Percentiles rank a stretch among this genome's conserved stretches.
phyloP scores from a whole-genome alignment of 1,284 basidiomycete genomes.

The Cerioporus squamosus region DNA sequence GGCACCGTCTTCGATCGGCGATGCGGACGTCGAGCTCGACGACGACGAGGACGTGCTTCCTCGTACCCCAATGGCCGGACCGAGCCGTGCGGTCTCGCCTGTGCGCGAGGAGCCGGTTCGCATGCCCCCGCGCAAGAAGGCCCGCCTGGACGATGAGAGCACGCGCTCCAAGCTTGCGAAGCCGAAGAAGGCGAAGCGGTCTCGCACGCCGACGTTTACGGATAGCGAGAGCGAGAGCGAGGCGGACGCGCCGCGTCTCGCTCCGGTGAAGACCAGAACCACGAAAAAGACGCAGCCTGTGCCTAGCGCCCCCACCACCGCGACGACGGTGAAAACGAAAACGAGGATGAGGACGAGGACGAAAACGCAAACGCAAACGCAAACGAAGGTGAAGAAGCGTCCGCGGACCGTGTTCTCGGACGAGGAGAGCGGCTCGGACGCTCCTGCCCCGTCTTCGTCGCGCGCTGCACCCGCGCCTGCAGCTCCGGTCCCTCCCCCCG shows the following conservation, averaged over 20 bases:
- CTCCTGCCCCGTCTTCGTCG: too few relatives aligned
- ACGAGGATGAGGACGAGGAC: too few relatives aligned
- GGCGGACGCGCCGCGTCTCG: neutral
- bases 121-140: slow-evolving; percentile 16
- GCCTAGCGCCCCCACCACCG: neutral
- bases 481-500: neutral
- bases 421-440: neutral
- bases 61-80: too few relatives aligned
- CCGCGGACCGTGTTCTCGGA: neutral
- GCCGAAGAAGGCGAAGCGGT: neutral
- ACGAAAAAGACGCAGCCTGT: neutral
- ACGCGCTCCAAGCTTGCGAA: neutral
- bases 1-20: slow-evolving; percentile 10
- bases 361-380: too few relatives aligned
- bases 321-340: too few relatives aligned
- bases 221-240: slow-evolving; percentile 11
- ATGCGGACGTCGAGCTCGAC: slow-evolving; percentile 6
- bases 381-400: neutral
- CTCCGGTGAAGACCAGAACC: neutral
- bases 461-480: neutral
- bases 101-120: neutral
- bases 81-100: neutral
- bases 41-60: neutral
- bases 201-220: slow-evolving; percentile 4
- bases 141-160: slow-evolving; percentile 1